These are phyloP conservation scores for Nannochloropsis oceanica DNA, from an alignment of 108 stramenopile species.

Conservation along the genomic window DNA sequence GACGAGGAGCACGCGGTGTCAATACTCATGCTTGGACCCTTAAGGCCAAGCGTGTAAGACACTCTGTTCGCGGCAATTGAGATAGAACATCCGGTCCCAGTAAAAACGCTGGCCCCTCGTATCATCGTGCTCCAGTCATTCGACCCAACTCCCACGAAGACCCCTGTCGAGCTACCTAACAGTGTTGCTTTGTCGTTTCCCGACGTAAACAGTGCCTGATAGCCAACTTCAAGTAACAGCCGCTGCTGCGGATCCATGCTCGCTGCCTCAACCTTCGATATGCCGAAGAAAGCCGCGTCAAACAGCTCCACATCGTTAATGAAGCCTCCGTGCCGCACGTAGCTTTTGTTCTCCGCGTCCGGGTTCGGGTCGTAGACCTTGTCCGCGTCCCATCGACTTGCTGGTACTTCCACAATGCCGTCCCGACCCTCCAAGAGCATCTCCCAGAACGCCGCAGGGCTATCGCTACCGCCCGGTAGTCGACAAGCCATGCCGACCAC, in stretches of 20 bases:
- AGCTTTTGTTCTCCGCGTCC: background rate
- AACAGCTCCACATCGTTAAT: conserved; percentile 12
- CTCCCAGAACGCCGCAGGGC: conserved; percentile 35
- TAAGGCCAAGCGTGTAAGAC: conserved; percentile 26
- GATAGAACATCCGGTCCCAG: conserved; percentile 14
- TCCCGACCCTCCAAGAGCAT: conserved; percentile 19
- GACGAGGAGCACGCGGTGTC: conserved; percentile 45
- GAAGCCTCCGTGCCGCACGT: background rate
- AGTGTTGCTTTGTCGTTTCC: conserved; percentile 1
- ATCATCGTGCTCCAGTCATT: conserved; percentile 7
- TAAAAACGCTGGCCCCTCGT: background rate
- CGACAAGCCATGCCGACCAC: conserved; percentile 36
- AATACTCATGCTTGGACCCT: conserved; percentile 31
- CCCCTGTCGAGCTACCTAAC: conserved; percentile 13
- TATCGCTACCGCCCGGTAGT: conserved; percentile 35
- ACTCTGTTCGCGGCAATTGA: conserved; percentile 33
- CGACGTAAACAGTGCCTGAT: conserved; percentile 32
- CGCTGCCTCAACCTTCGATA: conserved; percentile 21
- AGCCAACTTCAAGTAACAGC: conserved; percentile 18
- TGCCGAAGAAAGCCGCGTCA: conserved; percentile 31
- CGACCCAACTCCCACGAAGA: conserved; percentile 14
- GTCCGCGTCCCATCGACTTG: conserved; percentile 11
- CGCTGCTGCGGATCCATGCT: conserved; percentile 41
- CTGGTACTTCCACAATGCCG: conserved; percentile 22
- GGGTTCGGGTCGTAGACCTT: background rate